Evolutionary conservation across 2,329 filamentous ascomycete genomes (phyloP).

Genomic region (Penicillium sp.): DNA sequence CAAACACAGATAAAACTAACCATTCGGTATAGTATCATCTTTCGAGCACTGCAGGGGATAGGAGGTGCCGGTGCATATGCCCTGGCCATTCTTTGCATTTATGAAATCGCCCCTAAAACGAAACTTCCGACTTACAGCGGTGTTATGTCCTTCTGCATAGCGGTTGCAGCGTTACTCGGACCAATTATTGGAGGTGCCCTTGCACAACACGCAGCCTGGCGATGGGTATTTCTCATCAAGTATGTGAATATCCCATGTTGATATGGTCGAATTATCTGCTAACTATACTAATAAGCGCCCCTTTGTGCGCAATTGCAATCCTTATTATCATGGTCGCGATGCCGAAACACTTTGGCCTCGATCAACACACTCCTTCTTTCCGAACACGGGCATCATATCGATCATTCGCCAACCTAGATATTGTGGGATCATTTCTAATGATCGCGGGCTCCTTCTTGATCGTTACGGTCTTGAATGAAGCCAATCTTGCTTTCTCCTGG

Average conservation of each 20-base stretch:
- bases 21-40: slow-evolving; percentile 26
- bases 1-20: background rate
- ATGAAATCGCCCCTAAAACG: slow-evolving; percentile 30
- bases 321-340: slow-evolving; percentile 19
- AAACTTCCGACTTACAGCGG: slow-evolving; percentile 25
- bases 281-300: slow-evolving; percentile 11
- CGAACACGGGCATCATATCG: slow-evolving; percentile 26
- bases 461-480: slow-evolving; percentile 50
- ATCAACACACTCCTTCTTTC: slow-evolving; percentile 26
- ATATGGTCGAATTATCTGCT: background rate
- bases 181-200: slow-evolving; percentile 28
- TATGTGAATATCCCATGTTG: slow-evolving; percentile 3
- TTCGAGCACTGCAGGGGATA: slow-evolving; percentile 34
- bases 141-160: slow-evolving; percentile 24
- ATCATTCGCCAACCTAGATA: slow-evolving; percentile 25
- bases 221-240: slow-evolving; percentile 33
- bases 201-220: slow-evolving; percentile 23
- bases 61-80: slow-evolving; percentile 34
- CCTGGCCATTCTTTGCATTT: slow-evolving; percentile 29
- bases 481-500: slow-evolving; percentile 47
- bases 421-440: slow-evolving; percentile 29
- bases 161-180: slow-evolving; percentile 23
- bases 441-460: slow-evolving; percentile 47
- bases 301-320: slow-evolving; percentile 22
- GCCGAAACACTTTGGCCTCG: slow-evolving; percentile 26